phyloP scores from a whole-genome alignment of 2,329 filamentous ascomycete genomes.

The Bipolaris zeicola region DNA sequence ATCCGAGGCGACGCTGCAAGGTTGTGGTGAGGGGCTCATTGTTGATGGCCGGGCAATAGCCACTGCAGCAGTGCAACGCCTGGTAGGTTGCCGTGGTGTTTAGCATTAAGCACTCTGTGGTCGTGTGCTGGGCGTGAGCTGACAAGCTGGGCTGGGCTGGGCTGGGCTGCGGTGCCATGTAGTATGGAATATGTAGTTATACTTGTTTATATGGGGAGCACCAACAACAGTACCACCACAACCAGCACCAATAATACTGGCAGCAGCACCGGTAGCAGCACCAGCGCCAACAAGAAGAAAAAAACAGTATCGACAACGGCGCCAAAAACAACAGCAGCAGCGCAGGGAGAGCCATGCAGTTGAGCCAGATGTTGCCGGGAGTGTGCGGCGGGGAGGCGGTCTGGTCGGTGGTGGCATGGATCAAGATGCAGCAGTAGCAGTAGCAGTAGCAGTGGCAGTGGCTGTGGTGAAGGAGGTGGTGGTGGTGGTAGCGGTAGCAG shows the following conservation, averaged over 20 bases:
- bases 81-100: conserved; percentile 1
- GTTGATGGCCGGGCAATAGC: conserved; percentile 13
- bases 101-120: not conserved
- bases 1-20: conserved; percentile 18
- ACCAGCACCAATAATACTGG: not conserved
- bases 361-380: conserved; percentile 8
- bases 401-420: conserved; percentile 1
- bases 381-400: conserved; percentile 14
- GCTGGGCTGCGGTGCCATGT: not conserved
- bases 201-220: not conserved
- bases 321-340: not conserved
- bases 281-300: not conserved
- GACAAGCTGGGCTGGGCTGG: not conserved
- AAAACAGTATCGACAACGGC: too few species aligned
- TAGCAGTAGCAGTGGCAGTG: not conserved
- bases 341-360: conserved; percentile 7
- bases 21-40: conserved; percentile 14
- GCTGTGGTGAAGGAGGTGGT: not conserved
- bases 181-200: too few species aligned
- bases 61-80: conserved; percentile 16
- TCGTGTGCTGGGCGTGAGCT: not conserved
- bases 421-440: not conserved
- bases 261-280: not conserved
- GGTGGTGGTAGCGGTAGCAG: not conserved
- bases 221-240: not conserved